Base-by-base conservation (phyloP, 805 yeast species). In the Cyberlindnera suaveolens region DNA sequence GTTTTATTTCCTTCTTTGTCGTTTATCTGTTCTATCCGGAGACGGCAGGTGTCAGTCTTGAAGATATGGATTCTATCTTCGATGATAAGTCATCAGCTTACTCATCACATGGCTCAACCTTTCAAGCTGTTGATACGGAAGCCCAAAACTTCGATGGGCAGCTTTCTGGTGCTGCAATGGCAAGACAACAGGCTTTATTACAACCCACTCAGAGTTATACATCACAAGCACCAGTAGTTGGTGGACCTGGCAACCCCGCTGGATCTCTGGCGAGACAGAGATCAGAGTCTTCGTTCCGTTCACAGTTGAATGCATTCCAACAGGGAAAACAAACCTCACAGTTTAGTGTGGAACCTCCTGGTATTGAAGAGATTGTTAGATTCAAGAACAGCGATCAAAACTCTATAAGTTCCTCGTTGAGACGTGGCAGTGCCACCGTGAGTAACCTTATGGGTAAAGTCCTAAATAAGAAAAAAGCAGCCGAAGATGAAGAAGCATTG, bases 11-110 rank as follows among this genome's bases (percentile, higher is more conserved):
- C 3, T 80, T 85, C 46, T 61, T 84, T 31, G 79, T 82, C 18
- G 96, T 89, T 11, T 78, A 73, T 65, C 74, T 72, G 43, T 67
- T 80, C 37, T 88, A 84, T 60, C 96, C 96, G 1, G 97, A 90
- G 61, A 90, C 96, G 2, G 88, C 85, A 54, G 96, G 96, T 10
- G 78, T 89, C 39, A 74, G 82, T 20, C 71, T 89, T 43, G 97
- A 90, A 59, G 96, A 90, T 46, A 89, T 90, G 95, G 96, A 90
- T 49, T 76, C 85, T 4, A 75, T 89, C 13, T 89, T 90, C 62
- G 95, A 90, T 51, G 96, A 81, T 54, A 60, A 71, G n/a, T 56
- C 66, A 0, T 63, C 69, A 7, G 56, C 60, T 29, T 62, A 58
- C 45, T 62, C 63, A 32, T 53, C 53, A 48, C 58, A 63, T 42